phyloP scores from a whole-genome alignment of 768 basidiomycete species.

The Russula ochroleuca region DNA sequence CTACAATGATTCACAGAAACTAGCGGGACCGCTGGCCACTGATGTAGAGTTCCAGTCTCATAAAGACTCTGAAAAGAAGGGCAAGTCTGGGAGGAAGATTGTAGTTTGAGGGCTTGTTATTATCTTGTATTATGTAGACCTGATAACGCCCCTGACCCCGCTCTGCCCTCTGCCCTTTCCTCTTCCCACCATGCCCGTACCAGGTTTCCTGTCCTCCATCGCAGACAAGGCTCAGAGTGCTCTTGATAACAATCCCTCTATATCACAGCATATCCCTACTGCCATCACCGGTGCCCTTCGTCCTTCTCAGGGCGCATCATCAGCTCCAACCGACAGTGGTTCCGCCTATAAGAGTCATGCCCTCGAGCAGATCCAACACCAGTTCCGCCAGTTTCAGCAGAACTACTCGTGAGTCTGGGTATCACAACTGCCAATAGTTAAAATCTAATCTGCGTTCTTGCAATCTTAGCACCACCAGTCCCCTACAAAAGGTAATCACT shows the following conservation, averaged over 20 bases:
- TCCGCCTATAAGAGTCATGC: conserved; percentile 47
- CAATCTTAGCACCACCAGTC: conserved; percentile 48
- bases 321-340: conserved; percentile 21
- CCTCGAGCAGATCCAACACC: conserved; percentile 62
- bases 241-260: conserved; percentile 54
- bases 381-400: conserved; percentile 67
- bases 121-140: conserved; percentile 27
- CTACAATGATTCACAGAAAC: conserved; percentile 64
- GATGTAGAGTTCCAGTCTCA: conserved; percentile 94
- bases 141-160: conserved; percentile 7
- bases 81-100: conserved; percentile 77
- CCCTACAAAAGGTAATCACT: conserved; percentile 77
- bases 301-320: conserved; percentile 27
- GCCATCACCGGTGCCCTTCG: conserved; percentile 38
- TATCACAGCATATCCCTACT: conserved; percentile 53
- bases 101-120: conserved; percentile 45
- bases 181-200: conserved; percentile 47
- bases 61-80: conserved; percentile 94
- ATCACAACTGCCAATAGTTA: neutral
- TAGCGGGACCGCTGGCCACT: conserved; percentile 83
- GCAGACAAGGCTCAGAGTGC: conserved; percentile 76
- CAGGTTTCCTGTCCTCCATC: conserved; percentile 59
- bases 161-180: conserved; percentile 20
- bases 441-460: neutral
- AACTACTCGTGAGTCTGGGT: conserved; percentile 56